Percentiles rank a stretch among this genome's conserved stretches.
These are phyloP conservation scores for Podila horticola DNA, from an alignment of 192 early-diverging fungal genomes.

Conservation along the genomic window DNA sequence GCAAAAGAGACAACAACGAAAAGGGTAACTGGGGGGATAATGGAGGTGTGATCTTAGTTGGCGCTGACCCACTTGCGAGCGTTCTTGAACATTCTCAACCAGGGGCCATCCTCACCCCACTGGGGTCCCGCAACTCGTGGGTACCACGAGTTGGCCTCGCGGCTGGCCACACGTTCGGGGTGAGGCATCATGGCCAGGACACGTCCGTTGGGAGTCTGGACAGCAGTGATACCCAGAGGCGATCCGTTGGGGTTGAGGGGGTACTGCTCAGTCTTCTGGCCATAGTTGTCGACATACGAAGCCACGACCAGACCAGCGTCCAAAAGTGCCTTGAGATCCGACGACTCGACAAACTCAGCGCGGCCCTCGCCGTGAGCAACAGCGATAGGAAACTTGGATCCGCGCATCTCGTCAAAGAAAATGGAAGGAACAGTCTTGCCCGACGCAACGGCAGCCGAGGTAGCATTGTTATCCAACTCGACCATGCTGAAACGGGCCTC, in stretches of 20 bases:
- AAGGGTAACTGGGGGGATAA: not conserved
- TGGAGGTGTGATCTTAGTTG: not conserved
- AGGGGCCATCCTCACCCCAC: conserved; percentile 82
- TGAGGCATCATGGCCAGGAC: conserved; percentile 98
- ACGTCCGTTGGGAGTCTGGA: conserved; percentile 86
- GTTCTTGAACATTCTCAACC: conserved; percentile 95
- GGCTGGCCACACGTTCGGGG: conserved; percentile 92
- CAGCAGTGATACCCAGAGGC: conserved; percentile 86
- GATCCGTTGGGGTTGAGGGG: conserved; percentile 99
- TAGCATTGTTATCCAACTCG: conserved; percentile 59
- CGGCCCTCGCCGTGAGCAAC: conserved; percentile 98
- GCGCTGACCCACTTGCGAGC: conserved; percentile 86
- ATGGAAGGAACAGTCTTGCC: conserved; percentile 57
- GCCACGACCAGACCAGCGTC: conserved; percentile 69
- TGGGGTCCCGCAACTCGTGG: conserved; percentile 60
- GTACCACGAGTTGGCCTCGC: conserved; percentile 91
- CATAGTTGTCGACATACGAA: conserved; percentile 88
- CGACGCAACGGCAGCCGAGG: not conserved
- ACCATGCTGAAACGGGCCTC: conserved; percentile 91
- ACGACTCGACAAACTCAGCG: conserved; percentile 72
- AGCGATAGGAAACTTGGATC: conserved; percentile 90
- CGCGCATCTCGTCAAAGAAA: conserved; percentile 93
- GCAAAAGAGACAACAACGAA: not conserved
- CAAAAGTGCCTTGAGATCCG: conserved; percentile 56
- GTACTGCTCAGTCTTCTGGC: conserved; percentile 81